phyloP scores from a whole-genome alignment of 768 basidiomycete genomes.

The Trametes elegans region DNA sequence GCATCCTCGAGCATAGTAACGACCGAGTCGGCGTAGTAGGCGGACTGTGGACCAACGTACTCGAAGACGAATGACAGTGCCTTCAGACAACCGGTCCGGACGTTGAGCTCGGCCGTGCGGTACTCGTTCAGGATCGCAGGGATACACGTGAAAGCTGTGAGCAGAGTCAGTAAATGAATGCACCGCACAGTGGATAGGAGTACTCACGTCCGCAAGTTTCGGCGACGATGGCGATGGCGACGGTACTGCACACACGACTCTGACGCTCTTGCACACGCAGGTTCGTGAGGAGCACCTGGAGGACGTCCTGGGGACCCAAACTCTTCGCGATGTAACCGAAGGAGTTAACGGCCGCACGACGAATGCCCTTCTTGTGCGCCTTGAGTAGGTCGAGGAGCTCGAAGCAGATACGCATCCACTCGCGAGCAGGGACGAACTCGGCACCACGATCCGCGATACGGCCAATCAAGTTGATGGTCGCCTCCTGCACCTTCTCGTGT shows the following conservation, averaged over 20 bases:
- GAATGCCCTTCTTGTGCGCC: slow-evolving; percentile 98
- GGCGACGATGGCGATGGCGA: slow-evolving; percentile 94
- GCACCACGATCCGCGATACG: slow-evolving; percentile 99
- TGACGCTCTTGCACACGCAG: slow-evolving; percentile 98
- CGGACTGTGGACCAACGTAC: slow-evolving; percentile 96
- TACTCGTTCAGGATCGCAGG: slow-evolving; percentile 99
- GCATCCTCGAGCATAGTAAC: slow-evolving; percentile 99
- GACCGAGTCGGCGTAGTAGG: slow-evolving; percentile 95
- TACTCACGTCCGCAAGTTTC: slow-evolving; percentile 80
- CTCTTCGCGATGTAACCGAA: slow-evolving; percentile 99
- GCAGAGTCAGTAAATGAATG: slow-evolving; percentile 1
- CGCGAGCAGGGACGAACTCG: slow-evolving; percentile 96
- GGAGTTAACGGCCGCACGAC: slow-evolving; percentile 98
- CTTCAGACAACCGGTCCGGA: slow-evolving; percentile 97
- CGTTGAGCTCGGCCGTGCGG: slow-evolving; percentile 96
- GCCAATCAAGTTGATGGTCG: slow-evolving; percentile 98
- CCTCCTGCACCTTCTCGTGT: slow-evolving; percentile 99
- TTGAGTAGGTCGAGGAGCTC: slow-evolving; percentile 95
- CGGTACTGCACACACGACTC: slow-evolving; percentile 96
- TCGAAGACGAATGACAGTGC: slow-evolving; percentile 99
- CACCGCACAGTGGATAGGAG: too few species aligned
- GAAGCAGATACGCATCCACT: slow-evolving; percentile 99
- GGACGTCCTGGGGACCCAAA: slow-evolving; percentile 97
- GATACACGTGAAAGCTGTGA: slow-evolving; percentile 91
- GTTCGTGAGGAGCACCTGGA: slow-evolving; percentile 94